Base-by-base conservation (phyloP, 164 flowering plant species). In the Vitis rupestris region DNA sequence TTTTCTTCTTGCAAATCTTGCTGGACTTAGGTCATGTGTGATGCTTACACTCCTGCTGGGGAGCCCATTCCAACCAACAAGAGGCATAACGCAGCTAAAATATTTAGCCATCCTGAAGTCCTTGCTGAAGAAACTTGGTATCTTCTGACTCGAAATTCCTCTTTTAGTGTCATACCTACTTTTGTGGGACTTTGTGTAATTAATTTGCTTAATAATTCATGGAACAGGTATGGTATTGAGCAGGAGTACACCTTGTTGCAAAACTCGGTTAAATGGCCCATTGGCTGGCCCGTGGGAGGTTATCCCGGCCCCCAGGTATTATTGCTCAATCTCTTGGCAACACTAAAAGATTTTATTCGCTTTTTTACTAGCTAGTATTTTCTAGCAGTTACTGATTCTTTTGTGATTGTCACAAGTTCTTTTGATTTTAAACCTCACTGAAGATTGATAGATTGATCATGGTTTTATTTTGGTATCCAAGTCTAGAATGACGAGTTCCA, bases 261-360 rank as follows among this genome's bases (percentile, higher is more conserved):
- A 59, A 80, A 75, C 15, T 72, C 74, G 10, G 72, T 79, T 15
- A 70, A 78, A 8, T 84, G 87, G 87, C 87, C 87, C 3, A 2
- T 84, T 13, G 87, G 87, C 14, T 84, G 85, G 87, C 87, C 87
- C 3, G 10, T 71, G 13, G 87, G 87, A 30, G 87, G 87, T 16
- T 82, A 27, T 53, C 87, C 87, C 23, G 84, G 85, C 3, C 85
- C 87, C 67, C 86, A 83, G 84, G 86, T 83, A 69, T 59, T 6
- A 3, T 59, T 47, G 16, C 56, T 51, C 17, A 7, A 14, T 48
- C 15, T 50, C 50, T 19, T 67, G 47, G 5, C 44, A 37, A 6
- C 7, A 6, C 44, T 3, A 37, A 37, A n/a, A 14, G 49, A 67
- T 58, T 67, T 13, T 2, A 11, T 50, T 59, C 9, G 48, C 29